phyloP scores from a whole-genome alignment of 2,329 filamentous ascomycete species.

The Hypoxylon sp. region DNA sequence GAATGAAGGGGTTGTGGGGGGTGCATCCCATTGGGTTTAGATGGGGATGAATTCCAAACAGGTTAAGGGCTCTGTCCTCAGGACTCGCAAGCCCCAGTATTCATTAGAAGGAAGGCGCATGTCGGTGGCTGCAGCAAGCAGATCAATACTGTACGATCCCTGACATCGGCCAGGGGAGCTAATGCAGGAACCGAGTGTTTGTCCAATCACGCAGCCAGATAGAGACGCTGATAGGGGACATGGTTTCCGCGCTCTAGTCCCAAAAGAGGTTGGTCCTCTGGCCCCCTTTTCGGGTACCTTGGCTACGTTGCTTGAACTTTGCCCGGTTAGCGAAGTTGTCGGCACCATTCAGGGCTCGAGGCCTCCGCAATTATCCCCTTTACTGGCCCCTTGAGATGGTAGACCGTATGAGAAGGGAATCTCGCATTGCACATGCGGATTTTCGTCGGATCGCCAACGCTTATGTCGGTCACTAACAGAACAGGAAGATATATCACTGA shows the following conservation, averaged over 20 bases:
- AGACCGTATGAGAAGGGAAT: constrained; percentile 1
- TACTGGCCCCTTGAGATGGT: constrained; percentile 23
- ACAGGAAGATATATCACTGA: background rate
- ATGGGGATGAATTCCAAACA: constrained; percentile 40
- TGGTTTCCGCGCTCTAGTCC: constrained; percentile 31
- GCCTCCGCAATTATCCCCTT: constrained; percentile 34
- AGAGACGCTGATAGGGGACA: constrained; percentile 33
- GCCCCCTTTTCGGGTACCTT: constrained; percentile 36
- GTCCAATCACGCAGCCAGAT: constrained; percentile 34
- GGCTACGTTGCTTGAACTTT: constrained; percentile 23
- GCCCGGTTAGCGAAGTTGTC: constrained; percentile 10
- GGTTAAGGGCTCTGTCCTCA: constrained; percentile 45
- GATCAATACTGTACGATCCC: constrained; percentile 31
- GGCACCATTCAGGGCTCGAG: constrained; percentile 8
- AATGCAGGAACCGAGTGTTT: constrained; percentile 45
- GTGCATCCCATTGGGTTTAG: constrained; percentile 29
- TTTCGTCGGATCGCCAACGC: constrained; percentile 7
- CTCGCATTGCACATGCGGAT: constrained; percentile 7
- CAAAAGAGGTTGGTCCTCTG: constrained; percentile 30
- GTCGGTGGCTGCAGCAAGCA: constrained; percentile 23
- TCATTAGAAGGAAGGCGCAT: constrained; percentile 36
- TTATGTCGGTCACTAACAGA: background rate
- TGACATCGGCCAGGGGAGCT: constrained; percentile 30
- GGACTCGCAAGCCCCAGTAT: constrained; percentile 30
- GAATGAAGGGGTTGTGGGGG: constrained; percentile 54